A percentile compares a stretch with the other conserved stretches of the same genome.
Evolutionary conservation across 768 basidiomycete genomes (phyloP).

Genomic region (Boletus reticuloceps): DNA sequence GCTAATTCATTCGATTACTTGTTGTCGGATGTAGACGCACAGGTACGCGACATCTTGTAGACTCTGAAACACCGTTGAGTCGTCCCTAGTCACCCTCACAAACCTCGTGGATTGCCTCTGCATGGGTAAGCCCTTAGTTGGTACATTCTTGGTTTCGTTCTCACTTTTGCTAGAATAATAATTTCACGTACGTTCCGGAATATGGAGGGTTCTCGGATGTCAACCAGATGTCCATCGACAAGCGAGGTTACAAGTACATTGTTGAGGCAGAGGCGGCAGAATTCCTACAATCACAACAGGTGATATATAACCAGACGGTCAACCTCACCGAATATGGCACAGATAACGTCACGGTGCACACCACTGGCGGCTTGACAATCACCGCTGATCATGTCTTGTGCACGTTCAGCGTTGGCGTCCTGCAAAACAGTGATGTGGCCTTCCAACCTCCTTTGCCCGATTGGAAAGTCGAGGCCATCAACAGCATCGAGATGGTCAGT

Average conservation of each 20-base stretch:
- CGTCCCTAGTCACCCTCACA: conserved; percentile 56
- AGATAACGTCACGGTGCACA: conserved; percentile 48
- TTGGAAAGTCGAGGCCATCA: conserved; percentile 62
- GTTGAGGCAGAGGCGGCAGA: conserved; percentile 53
- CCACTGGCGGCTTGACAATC: conserved; percentile 41
- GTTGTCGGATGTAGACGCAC: conserved; percentile 17
- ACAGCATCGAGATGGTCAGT: conserved; percentile 57
- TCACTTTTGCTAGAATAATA: conserved; percentile 47
- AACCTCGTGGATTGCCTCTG: conserved; percentile 58
- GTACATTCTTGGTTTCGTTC: neutral
- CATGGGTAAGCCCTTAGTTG: conserved; percentile 44
- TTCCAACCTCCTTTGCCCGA: conserved; percentile 55
- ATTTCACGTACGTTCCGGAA: conserved; percentile 53
- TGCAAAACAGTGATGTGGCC: conserved; percentile 57
- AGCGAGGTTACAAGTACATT: conserved; percentile 58
- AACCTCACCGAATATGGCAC: conserved; percentile 43
- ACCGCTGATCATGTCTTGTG: conserved; percentile 56
- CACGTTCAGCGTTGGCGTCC: conserved; percentile 67
- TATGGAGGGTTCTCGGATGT: conserved; percentile 57
- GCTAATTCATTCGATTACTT: conserved; percentile 3
- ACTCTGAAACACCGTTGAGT: conserved; percentile 16
- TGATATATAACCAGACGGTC: conserved; percentile 51
- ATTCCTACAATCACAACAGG: conserved; percentile 48
- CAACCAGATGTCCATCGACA: conserved; percentile 56
- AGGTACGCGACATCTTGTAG: conserved; percentile 14